A percentile compares a stretch with the other conserved stretches of the same genome.
phyloP scores from a whole-genome alignment of 1,284 basidiomycete genomes.

The Fomitiporia mediterranea region DNA sequence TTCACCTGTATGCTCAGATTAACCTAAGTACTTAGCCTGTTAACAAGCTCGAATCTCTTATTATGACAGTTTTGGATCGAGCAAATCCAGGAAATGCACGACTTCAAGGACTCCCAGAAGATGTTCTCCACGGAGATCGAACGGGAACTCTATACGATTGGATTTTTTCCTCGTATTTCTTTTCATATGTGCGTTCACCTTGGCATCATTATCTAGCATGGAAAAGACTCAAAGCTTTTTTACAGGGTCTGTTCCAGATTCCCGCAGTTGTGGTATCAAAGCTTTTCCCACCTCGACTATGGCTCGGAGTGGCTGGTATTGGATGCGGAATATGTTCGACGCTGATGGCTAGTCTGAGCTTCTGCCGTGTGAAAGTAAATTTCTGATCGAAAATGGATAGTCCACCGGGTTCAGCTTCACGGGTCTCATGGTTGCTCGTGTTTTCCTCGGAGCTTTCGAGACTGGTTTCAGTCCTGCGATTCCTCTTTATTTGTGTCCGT shows the following conservation, averaged over 20 bases:
- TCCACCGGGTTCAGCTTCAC: slow-evolving; percentile 53
- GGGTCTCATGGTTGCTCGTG: slow-evolving; percentile 51
- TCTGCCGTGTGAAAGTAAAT: too few relatives aligned
- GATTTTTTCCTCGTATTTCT: slow-evolving; percentile 71
- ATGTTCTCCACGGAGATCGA: slow-evolving; percentile 60
- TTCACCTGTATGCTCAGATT: slow-evolving; percentile 60
- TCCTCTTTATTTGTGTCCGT: slow-evolving; percentile 67
- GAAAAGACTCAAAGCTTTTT: neutral
- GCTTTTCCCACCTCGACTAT: slow-evolving; percentile 57
- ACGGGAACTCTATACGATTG: slow-evolving; percentile 66
- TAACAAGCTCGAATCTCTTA: too few relatives aligned
- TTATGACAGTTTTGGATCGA: slow-evolving; percentile 56
- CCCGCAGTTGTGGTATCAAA: slow-evolving; percentile 65
- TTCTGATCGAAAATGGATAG: slow-evolving; percentile 32
- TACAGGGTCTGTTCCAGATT: slow-evolving; percentile 64
- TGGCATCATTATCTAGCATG: slow-evolving; percentile 23
- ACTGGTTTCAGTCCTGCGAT: slow-evolving; percentile 70
- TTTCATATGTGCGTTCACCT: slow-evolving; percentile 52
- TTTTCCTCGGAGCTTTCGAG: slow-evolving; percentile 67
- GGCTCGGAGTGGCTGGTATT: slow-evolving; percentile 60
- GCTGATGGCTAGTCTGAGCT: slow-evolving; percentile 46
- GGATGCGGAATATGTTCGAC: slow-evolving; percentile 70
- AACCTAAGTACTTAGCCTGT: slow-evolving; percentile 31
- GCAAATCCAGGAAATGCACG: slow-evolving; percentile 74
- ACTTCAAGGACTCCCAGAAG: slow-evolving; percentile 60